Evolutionary conservation across 2,329 filamentous ascomycete species (phyloP).

Genomic region (Incumbomyces delicatus): DNA sequence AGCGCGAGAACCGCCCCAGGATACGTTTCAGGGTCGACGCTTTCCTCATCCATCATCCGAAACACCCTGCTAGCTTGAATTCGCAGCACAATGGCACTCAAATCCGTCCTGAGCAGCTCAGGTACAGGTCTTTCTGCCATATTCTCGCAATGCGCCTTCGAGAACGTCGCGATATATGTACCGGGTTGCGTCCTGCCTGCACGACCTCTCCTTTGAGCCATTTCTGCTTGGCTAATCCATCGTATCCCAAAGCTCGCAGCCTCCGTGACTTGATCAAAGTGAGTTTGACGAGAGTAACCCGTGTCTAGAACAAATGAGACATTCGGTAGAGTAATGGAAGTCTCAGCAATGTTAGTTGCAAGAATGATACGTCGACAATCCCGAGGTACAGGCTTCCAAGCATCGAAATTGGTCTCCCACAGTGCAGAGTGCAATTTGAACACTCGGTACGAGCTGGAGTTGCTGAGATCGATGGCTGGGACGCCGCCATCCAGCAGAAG

Average conservation of each 20-base stretch:
- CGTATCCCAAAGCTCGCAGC: neutral
- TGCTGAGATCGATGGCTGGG: slow-evolving; percentile 32
- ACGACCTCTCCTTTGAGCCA: slow-evolving; percentile 85
- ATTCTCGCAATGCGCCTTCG: slow-evolving; percentile 72
- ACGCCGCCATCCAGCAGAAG: slow-evolving; percentile 22
- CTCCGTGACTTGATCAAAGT: slow-evolving; percentile 10
- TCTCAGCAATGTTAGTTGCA: slow-evolving; percentile 95
- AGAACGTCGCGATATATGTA: slow-evolving; percentile 91
- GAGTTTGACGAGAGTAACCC: slow-evolving; percentile 52
- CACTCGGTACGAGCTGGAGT: slow-evolving; percentile 33
- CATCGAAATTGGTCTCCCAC: slow-evolving; percentile 33
- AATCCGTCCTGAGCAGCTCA: slow-evolving; percentile 64
- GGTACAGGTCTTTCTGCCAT: slow-evolving; percentile 41
- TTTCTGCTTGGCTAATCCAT: slow-evolving; percentile 59
- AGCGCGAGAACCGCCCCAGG: neutral
- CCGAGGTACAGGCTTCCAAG: slow-evolving; percentile 31
- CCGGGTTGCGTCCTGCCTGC: slow-evolving; percentile 92
- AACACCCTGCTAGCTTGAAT: neutral
- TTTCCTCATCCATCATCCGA: neutral
- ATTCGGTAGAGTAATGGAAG: slow-evolving; percentile 94
- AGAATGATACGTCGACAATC: slow-evolving; percentile 87
- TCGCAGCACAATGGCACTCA: neutral
- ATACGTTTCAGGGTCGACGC: neutral
- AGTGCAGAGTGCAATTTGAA: slow-evolving; percentile 40
- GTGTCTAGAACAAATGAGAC: slow-evolving; percentile 95